These are phyloP conservation scores for Trifolium dubium DNA, from an alignment of 306 rosid species.

Conservation along the genomic window DNA sequence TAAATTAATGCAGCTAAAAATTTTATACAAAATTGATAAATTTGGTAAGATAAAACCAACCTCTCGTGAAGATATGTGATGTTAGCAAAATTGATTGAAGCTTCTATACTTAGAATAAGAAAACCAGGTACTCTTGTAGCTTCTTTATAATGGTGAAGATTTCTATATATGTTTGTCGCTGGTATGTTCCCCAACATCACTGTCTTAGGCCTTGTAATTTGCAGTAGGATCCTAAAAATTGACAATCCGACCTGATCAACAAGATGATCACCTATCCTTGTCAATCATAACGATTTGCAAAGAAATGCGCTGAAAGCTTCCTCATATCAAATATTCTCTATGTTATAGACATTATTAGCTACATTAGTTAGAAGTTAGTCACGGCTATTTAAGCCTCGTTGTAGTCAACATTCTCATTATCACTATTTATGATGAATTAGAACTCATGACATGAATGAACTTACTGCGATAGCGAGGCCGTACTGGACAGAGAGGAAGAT, in stretches of 20 bases:
- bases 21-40: not conserved
- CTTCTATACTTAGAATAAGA: constrained; percentile 80
- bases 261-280: constrained; percentile 24
- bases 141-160: constrained; percentile 78
- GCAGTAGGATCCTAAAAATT: constrained; percentile 74
- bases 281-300: constrained; percentile 22
- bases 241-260: constrained; percentile 76
- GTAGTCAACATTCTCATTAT: too few relatives aligned
- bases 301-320: constrained; percentile 23
- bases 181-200: constrained; percentile 79
- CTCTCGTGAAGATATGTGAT: constrained; percentile 80
- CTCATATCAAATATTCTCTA: not conserved
- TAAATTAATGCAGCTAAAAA: not conserved
- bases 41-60: constrained; percentile 42
- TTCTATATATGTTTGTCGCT: constrained; percentile 65
- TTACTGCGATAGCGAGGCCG: constrained; percentile 88
- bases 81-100: constrained; percentile 92
- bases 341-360: not conserved
- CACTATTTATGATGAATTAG: not conserved
- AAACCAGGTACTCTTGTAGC: constrained; percentile 72
- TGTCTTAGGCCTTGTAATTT: constrained; percentile 87
- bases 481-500: constrained; percentile 80
- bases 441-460: constrained; percentile 15
- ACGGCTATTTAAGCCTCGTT: too few relatives aligned
- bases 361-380: not conserved